Base-by-base conservation (phyloP, 2,329 filamentous ascomycete genomes). In the Aspergillus tubingensis region DNA sequence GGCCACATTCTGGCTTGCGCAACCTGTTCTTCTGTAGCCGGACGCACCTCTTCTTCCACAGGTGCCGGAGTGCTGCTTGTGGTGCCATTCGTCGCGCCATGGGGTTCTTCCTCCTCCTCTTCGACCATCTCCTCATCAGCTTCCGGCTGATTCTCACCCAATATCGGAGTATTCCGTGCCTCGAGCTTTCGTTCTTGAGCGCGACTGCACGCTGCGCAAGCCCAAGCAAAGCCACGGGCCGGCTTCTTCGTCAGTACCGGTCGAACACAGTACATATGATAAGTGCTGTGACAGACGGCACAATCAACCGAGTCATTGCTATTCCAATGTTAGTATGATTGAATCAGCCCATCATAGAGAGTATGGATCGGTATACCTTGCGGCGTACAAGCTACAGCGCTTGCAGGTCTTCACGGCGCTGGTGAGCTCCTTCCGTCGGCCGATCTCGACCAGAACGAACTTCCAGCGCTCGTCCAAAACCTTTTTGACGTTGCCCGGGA, bases 231-330 rank as follows among this genome's bases (percentile, higher is more conserved):
- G 41, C 95, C 95, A 76, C 95, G 89, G 50, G 94, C 96, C 19
- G 95, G 95, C 77, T 99, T 99, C 77, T 97, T 99, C 56, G 92
- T 84, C 64, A 99, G 78, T 39, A 93, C 92, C 43, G 95, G 95
- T 62, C 90, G 89, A 59, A 99, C 95, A 76, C 95, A 99, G 71
- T 93, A 91, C 94, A 99, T 98, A 80, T 99, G 95, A 79, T 97
- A 99, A 13, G 94, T 98, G 75, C 92, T 89, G 73, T 89, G 86
- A 77, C 95, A 99, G 58, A 97, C 92, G 48, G 94, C 95, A 76
- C 95, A 99, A 76, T 98, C 94, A 23, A 98, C 95, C 41, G 95
- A 98, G 79, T 98, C 92, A 75, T 91, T 90, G 71, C 91, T 96
- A 72, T 10, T 52, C 59, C 55, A 68, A 11, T 3, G 67, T 75